phyloP scores from a whole-genome alignment of 2,329 filamentous ascomycete species.

The Ophiosphaerella korrae region DNA sequence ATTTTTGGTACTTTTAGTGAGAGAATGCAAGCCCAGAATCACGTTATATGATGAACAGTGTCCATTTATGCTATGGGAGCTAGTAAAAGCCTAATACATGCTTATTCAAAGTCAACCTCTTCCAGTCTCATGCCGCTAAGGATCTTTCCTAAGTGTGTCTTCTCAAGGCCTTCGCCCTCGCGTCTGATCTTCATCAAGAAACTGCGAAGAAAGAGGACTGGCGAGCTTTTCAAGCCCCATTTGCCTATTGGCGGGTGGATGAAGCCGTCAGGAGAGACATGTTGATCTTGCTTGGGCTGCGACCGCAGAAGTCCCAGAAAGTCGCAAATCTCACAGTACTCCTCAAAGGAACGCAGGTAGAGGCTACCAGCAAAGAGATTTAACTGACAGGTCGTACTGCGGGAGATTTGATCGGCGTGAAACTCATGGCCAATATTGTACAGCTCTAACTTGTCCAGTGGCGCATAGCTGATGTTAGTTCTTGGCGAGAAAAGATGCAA shows the following conservation, averaged over 20 bases:
- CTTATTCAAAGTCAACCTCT: slow-evolving; percentile 33
- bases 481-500: slow-evolving; percentile 61
- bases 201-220: slow-evolving; percentile 49
- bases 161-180: slow-evolving; percentile 47
- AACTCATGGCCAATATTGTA: slow-evolving; percentile 44
- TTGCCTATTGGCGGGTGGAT: slow-evolving; percentile 32
- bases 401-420: slow-evolving; percentile 12
- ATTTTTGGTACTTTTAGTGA: no score
- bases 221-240: slow-evolving; percentile 47
- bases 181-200: slow-evolving; percentile 39
- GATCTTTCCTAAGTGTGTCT: slow-evolving; percentile 53
- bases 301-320: slow-evolving; percentile 57
- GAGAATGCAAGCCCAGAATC: no score
- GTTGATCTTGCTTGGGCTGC: slow-evolving; percentile 20
- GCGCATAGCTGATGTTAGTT: slow-evolving; percentile 41
- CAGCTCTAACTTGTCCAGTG: slow-evolving; percentile 55
- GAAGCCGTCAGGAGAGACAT: slow-evolving; percentile 44
- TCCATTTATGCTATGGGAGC: no score
- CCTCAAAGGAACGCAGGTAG: slow-evolving; percentile 60
- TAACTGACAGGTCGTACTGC: slow-evolving; percentile 53
- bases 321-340: slow-evolving; percentile 61
- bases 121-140: slow-evolving; percentile 46
- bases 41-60: no score
- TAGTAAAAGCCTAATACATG: no score
- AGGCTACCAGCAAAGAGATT: slow-evolving; percentile 73